A percentile compares a stretch with the other conserved stretches of the same genome.
These are phyloP conservation scores for Pseudozyma sp. DNA, from an alignment of 1,284 basidiomycete genomes.

Conservation along the genomic window DNA sequence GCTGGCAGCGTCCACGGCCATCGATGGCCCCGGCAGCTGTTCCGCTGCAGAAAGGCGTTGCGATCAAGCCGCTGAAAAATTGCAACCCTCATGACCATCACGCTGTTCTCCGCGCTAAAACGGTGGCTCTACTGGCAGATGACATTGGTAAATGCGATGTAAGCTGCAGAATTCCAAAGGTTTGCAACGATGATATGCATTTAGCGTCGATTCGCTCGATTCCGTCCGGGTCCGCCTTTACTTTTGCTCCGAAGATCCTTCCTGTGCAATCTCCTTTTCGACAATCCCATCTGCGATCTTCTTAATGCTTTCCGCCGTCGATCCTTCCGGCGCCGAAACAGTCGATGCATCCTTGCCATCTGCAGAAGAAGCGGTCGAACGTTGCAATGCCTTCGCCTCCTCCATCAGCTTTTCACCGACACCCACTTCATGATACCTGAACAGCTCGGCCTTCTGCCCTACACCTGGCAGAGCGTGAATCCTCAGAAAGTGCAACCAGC, in stretches of 20 bases:
- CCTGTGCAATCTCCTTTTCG: conserved; percentile 39
- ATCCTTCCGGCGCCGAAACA: conserved; percentile 1
- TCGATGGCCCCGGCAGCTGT: too few species aligned
- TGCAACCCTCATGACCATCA: too few species aligned
- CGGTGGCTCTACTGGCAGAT: too few species aligned
- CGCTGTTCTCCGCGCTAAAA: too few species aligned
- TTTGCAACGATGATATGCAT: background rate
- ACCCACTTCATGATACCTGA: conserved; percentile 69
- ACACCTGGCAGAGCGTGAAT: conserved; percentile 85
- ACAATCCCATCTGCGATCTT: conserved; percentile 50
- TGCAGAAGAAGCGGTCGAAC: conserved; percentile 6
- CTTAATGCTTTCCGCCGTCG: conserved; percentile 33
- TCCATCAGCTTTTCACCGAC: conserved; percentile 46
- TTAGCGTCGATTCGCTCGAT: too few species aligned
- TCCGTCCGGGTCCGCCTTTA: background rate
- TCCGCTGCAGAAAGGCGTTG: too few species aligned
- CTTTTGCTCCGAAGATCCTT: conserved; percentile 25
- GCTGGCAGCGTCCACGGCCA: too few species aligned
- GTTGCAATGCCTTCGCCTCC: conserved; percentile 36
- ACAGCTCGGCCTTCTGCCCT: conserved; percentile 83
- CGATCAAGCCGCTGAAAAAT: too few species aligned
- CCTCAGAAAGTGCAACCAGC: conserved; percentile 84
- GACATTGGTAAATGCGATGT: too few species aligned
- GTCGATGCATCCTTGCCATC: background rate
- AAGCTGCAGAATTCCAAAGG: too few species aligned